phyloP scores from a whole-genome alignment of 768 basidiomycete genomes.

The Pseudohyphozyma bogoriensis region DNA sequence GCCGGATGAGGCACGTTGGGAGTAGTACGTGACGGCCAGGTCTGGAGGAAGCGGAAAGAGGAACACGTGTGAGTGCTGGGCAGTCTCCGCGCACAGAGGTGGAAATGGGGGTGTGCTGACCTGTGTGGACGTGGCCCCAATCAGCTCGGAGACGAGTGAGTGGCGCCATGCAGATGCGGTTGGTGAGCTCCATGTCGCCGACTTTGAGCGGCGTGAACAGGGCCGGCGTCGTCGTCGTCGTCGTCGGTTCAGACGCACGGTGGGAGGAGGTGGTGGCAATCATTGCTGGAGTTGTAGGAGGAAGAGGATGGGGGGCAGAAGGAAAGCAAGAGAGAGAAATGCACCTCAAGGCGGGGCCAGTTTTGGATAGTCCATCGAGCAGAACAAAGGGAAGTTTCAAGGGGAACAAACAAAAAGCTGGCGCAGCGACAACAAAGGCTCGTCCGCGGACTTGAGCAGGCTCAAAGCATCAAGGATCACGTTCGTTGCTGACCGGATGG shows the following conservation, averaged over 20 bases:
- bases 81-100: neutral
- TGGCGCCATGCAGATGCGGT: conserved; percentile 30
- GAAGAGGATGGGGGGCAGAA: neutral
- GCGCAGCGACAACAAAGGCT: too few species aligned
- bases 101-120: neutral
- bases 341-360: too few species aligned
- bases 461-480: too few species aligned
- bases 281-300: neutral
- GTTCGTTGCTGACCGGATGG: too few species aligned
- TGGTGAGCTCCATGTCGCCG: conserved; percentile 22
- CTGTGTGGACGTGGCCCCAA: neutral
- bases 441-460: too few species aligned
- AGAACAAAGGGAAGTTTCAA: too few species aligned
- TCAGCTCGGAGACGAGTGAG: conserved; percentile 31
- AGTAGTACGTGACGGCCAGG: conserved; percentile 26
- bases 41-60: neutral
- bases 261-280: neutral
- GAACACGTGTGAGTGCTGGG: neutral
- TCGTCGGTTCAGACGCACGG: too few species aligned
- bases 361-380: too few species aligned
- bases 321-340: neutral
- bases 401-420: too few species aligned
- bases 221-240: neutral
- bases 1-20: conserved; percentile 40
- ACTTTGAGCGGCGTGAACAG: conserved; percentile 24